These are phyloP conservation scores for Apiotrichum mycotoxinovorans DNA, from an alignment of 1,284 basidiomycete species.

Conservation along the genomic window DNA sequence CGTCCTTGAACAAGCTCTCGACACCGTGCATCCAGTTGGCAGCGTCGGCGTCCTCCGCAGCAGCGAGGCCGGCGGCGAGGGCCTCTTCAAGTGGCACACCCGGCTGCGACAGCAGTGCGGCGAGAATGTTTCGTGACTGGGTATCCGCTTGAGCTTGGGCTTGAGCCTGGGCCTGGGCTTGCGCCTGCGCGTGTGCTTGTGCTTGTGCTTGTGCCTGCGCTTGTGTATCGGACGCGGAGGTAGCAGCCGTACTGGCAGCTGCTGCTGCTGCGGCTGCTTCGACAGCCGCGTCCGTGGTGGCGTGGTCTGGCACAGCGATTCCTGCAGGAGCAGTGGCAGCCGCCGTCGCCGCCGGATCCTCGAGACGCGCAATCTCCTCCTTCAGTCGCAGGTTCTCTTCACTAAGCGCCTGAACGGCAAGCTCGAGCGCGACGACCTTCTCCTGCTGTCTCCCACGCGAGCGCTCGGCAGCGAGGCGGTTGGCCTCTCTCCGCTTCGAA, in stretches of 20 bases:
- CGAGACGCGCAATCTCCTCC: conserved; percentile 35
- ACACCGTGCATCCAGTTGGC: conserved; percentile 39
- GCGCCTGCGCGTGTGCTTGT: conserved; percentile 32
- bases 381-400: conserved; percentile 44
- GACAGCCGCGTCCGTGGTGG: background rate
- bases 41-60: conserved; percentile 21
- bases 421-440: conserved; percentile 35
- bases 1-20: conserved; percentile 36
- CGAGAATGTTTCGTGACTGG: conserved; percentile 39
- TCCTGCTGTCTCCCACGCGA: conserved; percentile 39
- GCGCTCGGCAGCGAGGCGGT: conserved; percentile 48
- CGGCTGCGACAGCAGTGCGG: conserved; percentile 33
- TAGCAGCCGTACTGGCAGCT: conserved; percentile 1
- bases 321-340: background rate
- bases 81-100: conserved; percentile 15
- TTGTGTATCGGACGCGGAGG: background rate
- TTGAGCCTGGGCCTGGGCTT: background rate
- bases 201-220: background rate
- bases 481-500: conserved; percentile 43
- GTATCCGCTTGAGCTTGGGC: conserved; percentile 23
- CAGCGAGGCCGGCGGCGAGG: conserved; percentile 24
- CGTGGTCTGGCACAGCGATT: background rate
- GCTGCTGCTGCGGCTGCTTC: conserved; percentile 5
- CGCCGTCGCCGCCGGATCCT: conserved; percentile 8
- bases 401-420: conserved; percentile 29